Base-by-base conservation (phyloP, 208 protist genomes). In the Angomonas deanei region DNA sequence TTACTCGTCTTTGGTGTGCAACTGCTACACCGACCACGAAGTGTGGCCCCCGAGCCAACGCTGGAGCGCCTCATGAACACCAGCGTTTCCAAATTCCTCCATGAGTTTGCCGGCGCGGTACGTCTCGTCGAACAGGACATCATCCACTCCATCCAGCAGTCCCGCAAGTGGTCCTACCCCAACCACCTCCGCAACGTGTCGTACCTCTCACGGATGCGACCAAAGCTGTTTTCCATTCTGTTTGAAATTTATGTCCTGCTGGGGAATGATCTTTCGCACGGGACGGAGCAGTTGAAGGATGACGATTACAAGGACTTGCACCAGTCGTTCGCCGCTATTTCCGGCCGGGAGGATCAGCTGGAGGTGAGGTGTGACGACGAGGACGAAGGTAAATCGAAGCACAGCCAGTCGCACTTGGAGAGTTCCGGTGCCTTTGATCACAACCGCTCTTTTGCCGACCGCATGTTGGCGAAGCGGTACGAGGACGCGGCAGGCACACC, bases 1-100 rank as follows among this genome's bases (percentile, higher is more conserved):
- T 34, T 71, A 46, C 26, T 79, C n/a, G 68, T 79, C 21, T 79
- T 79, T 54, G 63, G 68, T 0, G 46, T 64, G 26, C 73, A 79
- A 49, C 67, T 79, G 33, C 57, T 74, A 47, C 68, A 74, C 55
- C 66, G 72, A 21, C 72, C 66, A 0, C 72, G 72, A 31, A 30
- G 30, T 6, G 59, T 46, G 23, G 23, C 55, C 21, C 31, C 64
- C 13, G 36, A 56, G 31, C 8, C 48, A 6, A 5, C 4, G 17
- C 30, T 61, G 0, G 48, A 13, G 17, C 56, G 68, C 2, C 47
- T 74, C n/a, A 3, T 79, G 23, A 30, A 5, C 27, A 63, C 68
- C 42, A 63, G 34, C 47, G 48, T 74, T 23, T 49, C 68, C 0
- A 53, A 66, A 28, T 79, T 79, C 33, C 59, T 79, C 32, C 42